Base-by-base conservation (phyloP, 176 grass and related monocot species). In the Zoysia pacifica region DNA sequence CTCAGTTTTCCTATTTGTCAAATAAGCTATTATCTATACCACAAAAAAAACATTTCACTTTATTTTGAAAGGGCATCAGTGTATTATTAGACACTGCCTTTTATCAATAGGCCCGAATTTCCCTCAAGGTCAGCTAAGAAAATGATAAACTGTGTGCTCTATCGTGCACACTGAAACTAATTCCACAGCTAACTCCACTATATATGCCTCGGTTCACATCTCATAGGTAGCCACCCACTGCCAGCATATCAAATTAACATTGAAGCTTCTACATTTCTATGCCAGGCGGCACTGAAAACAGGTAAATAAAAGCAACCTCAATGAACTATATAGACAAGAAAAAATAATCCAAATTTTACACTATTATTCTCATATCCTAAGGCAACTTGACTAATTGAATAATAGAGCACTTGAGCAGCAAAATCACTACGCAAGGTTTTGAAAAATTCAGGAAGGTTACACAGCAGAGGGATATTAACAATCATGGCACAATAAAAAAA, bases 281-380 rank as follows among this genome's bases (percentile, higher is more conserved):
- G 46, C 28, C 5, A 64, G 82, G 74, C 72, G 39, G 13, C 9
- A 52, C 65, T 36, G 1, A 46, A 14, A 82, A 67, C 7, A 55
- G 48, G 56, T 19, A 66, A 67, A 65, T 36, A 28, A 28, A 67
- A 67, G 28, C n/a, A 65, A 46, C 38, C 12, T n/a, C 16, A 2
- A 9, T 42, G 12, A 69, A 61, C 18, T 60, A 43, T 43, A 62
- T 44, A 63, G 65, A 35, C 54, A 69, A 56, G 13, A 43, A 8
- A 52, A 9, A 77, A 87, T 15, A 83, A 48, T 47, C 13, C 75
- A 80, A 6, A 37, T 15, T 44, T 47, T 74, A 59, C 9, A 48
- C 39, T 11, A 66, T 73, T 65, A 20, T 76, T 76, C 28, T 65
- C 59, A 77, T 48, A 71, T 73, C 35, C 66, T 67, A 86, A 72